A percentile compares a stretch with the other conserved stretches of the same genome.
Evolutionary conservation across 441 rosid species (phyloP).

Genomic region (Pelargonium cotyledonis): DNA sequence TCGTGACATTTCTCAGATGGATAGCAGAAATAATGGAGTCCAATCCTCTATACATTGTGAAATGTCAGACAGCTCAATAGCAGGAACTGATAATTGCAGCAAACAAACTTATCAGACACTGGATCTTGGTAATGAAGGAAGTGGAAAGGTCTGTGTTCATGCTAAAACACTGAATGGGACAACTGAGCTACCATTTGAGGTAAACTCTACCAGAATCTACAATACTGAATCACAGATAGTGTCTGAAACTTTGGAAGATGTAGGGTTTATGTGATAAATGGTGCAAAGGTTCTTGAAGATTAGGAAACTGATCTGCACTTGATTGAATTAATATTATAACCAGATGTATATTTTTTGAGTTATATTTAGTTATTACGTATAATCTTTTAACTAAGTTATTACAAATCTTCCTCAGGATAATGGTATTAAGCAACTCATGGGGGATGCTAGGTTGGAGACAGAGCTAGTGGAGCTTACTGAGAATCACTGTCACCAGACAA

Average conservation of each 20-base stretch:
- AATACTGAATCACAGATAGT: not conserved
- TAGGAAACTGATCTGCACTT: constrained; percentile 21
- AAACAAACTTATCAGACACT: constrained; percentile 30
- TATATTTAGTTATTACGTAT: constrained; percentile 4
- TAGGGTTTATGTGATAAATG: not conserved
- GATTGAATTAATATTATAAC: constrained; percentile 6
- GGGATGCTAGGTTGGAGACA: constrained; percentile 30
- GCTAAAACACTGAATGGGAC: constrained; percentile 26
- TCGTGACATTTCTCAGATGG: constrained; percentile 24
- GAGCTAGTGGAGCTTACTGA: constrained; percentile 11
- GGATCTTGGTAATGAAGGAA: constrained; percentile 30
- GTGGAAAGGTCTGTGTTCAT: constrained; percentile 27
- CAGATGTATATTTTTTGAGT: constrained; percentile 8
- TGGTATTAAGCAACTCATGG: constrained; percentile 22
- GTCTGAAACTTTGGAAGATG: not conserved
- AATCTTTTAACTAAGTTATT: constrained; percentile 29
- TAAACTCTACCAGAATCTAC: constrained; percentile 23
- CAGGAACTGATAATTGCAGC: constrained; percentile 20
- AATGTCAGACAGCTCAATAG: constrained; percentile 30
- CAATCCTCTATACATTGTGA: constrained; percentile 30
- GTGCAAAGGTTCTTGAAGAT: constrained; percentile 1
- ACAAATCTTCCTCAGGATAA: constrained; percentile 45
- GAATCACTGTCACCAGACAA: constrained; percentile 22
- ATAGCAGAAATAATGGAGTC: constrained; percentile 23
- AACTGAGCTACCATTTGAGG: constrained; percentile 37